phyloP scores from a whole-genome alignment of 148 eudicot species.

The Gaultheria prostrata region DNA sequence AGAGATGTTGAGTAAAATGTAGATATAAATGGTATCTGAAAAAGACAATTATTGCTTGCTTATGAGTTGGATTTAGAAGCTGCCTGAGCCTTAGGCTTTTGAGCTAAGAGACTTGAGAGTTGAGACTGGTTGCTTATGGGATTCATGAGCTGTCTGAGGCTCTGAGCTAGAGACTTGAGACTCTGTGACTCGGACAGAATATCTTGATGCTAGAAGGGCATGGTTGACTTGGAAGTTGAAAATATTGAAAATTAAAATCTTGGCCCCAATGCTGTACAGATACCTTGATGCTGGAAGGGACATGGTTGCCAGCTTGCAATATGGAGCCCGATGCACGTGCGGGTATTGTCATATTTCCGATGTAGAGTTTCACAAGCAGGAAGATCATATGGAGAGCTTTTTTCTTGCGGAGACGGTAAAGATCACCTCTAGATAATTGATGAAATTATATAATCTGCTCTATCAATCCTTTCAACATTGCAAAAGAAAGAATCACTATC shows the following conservation, averaged over 20 bases:
- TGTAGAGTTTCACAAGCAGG: slow-evolving; percentile 93
- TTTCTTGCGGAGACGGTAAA: slow-evolving; percentile 97
- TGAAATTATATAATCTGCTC: neutral
- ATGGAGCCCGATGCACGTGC: slow-evolving; percentile 93
- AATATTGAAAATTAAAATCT: neutral
- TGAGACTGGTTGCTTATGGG: neutral
- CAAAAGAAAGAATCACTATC: neutral
- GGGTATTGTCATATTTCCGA: slow-evolving; percentile 97
- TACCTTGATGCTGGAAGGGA: slow-evolving; percentile 95
- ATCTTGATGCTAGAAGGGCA: slow-evolving; percentile 88
- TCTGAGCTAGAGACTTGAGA: neutral
- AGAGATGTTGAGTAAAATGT: neutral
- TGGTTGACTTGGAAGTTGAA: slow-evolving; percentile 31
- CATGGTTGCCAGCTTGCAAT: slow-evolving; percentile 86
- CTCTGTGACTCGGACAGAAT: slow-evolving; percentile 36
- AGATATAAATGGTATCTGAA: neutral
- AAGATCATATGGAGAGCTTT: slow-evolving; percentile 99
- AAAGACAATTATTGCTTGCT: neutral
- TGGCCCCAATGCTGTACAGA: slow-evolving; percentile 34
- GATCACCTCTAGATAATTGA: slow-evolving; percentile 6
- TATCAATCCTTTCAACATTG: neutral
- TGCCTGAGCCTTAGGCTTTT: neutral
- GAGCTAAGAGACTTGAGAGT: neutral
- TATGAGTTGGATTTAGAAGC: neutral
- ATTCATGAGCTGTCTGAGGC: neutral